Evolutionary conservation across 148 eudicot species (phyloP).

Genomic region (Rhododendron kiyosumense): DNA sequence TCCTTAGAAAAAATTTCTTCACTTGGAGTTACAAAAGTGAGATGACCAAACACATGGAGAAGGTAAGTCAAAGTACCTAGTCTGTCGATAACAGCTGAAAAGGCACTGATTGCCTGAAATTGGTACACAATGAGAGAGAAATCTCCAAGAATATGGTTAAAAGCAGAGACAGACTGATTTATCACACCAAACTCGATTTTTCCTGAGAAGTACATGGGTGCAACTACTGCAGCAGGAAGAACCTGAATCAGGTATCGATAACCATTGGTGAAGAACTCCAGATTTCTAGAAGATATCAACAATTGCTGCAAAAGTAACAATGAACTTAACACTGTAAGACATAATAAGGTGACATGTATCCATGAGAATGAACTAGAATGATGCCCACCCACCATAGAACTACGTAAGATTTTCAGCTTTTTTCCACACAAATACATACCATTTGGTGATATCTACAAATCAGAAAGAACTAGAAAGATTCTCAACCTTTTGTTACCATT

Average conservation of each 20-base stretch:
- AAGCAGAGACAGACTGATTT: conserved; percentile 93
- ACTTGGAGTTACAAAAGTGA: conserved; percentile 1
- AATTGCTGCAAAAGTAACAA: conserved; percentile 56
- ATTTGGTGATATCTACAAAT: not conserved
- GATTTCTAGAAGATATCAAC: conserved; percentile 86
- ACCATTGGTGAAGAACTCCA: conserved; percentile 98
- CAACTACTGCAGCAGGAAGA: conserved; percentile 98
- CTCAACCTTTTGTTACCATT: not conserved
- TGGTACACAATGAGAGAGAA: conserved; percentile 89
- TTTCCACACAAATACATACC: not conserved
- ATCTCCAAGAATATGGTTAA: conserved; percentile 98
- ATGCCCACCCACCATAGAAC: not conserved
- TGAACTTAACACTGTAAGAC: conserved; percentile 2
- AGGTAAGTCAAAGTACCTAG: conserved; percentile 47
- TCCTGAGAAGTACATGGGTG: conserved; percentile 96
- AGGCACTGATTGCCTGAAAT: conserved; percentile 96
- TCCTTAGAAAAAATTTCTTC: not conserved
- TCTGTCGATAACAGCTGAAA: conserved; percentile 94
- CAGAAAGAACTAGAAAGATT: conserved; percentile 4
- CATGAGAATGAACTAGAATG: conserved; percentile 1
- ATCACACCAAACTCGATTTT: conserved; percentile 98
- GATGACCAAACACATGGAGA: not conserved
- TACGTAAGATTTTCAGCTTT: not conserved
- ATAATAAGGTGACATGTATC: not conserved
- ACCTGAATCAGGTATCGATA: conserved; percentile 94